Conservation (phyloP, 768 basidiomycete species). For the Boletus huronensis region DNA sequence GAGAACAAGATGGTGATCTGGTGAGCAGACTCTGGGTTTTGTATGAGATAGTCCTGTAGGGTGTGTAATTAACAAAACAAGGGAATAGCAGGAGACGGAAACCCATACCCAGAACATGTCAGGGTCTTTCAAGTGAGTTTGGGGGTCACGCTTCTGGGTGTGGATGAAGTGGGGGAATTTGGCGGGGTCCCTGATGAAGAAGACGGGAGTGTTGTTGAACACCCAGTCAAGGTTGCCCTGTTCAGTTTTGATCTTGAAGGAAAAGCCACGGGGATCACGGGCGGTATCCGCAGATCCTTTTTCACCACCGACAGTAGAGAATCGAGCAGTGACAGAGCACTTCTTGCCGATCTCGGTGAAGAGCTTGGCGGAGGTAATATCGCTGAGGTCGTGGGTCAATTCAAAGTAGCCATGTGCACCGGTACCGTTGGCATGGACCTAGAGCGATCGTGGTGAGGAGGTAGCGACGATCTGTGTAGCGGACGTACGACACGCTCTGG, state of each 20-base stretch:
- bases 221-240: slow-evolving; percentile 94
- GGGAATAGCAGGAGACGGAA: not conserved
- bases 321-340: slow-evolving; percentile 75
- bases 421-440: slow-evolving; percentile 91
- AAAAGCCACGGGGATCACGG: slow-evolving; percentile 92
- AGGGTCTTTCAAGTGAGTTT: slow-evolving; percentile 85
- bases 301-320: slow-evolving; percentile 93
- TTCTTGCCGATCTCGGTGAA: slow-evolving; percentile 65
- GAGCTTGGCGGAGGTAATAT: slow-evolving; percentile 69
- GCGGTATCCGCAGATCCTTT: slow-evolving; percentile 88
- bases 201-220: slow-evolving; percentile 89
- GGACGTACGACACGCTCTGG: slow-evolving; percentile 83
- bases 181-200: slow-evolving; percentile 84
- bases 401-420: slow-evolving; percentile 94
- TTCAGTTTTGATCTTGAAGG: slow-evolving; percentile 83
- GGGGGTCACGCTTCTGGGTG: slow-evolving; percentile 88
- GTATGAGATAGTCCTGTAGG: slow-evolving; percentile 77
- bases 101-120: slow-evolving; percentile 77
- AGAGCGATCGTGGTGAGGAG: slow-evolving; percentile 27
- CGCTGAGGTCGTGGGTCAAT: slow-evolving; percentile 80
- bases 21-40: slow-evolving; percentile 87
- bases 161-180: slow-evolving; percentile 96
- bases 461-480: not conserved
- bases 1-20: slow-evolving; percentile 89
- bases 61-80: not conserved